phyloP scores from a whole-genome alignment of 441 rosid species.

The Kokia cookei region DNA sequence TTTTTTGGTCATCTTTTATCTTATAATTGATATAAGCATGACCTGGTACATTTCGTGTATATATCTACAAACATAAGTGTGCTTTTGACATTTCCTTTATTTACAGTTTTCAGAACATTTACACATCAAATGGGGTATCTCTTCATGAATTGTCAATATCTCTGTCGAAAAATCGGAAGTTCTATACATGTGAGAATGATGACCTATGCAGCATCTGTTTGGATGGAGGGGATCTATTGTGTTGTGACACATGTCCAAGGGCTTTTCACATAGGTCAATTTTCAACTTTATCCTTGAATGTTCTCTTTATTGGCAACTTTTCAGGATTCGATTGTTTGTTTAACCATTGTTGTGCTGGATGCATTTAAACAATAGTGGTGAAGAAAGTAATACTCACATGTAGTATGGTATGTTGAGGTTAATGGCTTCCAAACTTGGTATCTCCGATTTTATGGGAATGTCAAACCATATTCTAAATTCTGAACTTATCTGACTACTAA shows the following conservation, averaged over 20 bases:
- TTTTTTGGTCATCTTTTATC: conserved; percentile 6
- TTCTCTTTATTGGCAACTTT: not conserved
- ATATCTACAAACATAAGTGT: not conserved
- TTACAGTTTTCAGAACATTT: conserved; percentile 79
- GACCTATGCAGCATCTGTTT: conserved; percentile 80
- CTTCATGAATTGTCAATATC: conserved; percentile 81
- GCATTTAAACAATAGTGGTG: not conserved
- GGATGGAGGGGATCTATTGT: conserved; percentile 86
- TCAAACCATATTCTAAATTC: not conserved
- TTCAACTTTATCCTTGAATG: conserved; percentile 1
- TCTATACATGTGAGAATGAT: conserved; percentile 64
- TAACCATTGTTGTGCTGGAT: not conserved
- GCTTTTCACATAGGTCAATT: conserved; percentile 71
- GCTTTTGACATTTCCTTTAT: conserved; percentile 6
- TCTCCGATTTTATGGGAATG: not conserved
- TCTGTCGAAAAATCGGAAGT: conserved; percentile 48
- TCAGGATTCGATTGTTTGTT: not conserved
- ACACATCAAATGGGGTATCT: conserved; percentile 94
- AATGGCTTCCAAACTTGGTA: not conserved
- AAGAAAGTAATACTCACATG: not conserved
- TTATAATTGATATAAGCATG: conserved; percentile 1
- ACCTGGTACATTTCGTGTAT: not conserved
- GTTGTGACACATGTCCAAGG: conserved; percentile 97
- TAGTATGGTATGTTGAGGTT: not conserved
- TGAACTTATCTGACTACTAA: not conserved